Conservation (phyloP, 169 alveolate genomes). For the Plasmodium gonderi region DNA sequence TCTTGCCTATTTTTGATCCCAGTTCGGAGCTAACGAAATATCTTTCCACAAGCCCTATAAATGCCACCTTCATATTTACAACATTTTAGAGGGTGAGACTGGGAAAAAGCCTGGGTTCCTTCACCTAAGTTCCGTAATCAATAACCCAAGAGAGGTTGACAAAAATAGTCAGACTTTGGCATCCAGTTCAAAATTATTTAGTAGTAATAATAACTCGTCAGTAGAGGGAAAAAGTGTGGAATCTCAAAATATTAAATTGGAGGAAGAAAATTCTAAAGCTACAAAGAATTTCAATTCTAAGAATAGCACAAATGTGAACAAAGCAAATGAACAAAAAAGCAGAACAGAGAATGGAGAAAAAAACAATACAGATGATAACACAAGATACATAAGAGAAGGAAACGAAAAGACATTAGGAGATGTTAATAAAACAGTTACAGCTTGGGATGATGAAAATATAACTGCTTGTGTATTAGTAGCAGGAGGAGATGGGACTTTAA, state of each 20-base stretch:
- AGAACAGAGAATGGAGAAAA: neutral
- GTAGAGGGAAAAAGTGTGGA: neutral
- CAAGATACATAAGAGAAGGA: conserved; percentile 1
- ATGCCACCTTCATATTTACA: conserved; percentile 76
- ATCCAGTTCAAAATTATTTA: neutral
- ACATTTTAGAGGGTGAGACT: conserved; percentile 84
- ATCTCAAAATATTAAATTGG: too few relatives aligned
- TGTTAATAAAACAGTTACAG: neutral
- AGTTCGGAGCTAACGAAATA: conserved; percentile 62
- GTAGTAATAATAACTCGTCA: neutral
- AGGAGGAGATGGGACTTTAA: conserved; percentile 97
- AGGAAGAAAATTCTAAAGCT: neutral
- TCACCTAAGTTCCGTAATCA: conserved; percentile 57
- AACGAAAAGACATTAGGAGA: neutral
- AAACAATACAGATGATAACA: conserved; percentile 9
- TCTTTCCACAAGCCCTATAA: conserved; percentile 39
- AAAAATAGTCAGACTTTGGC: neutral
- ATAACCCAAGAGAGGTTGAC: neutral
- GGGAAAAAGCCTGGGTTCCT: conserved; percentile 88
- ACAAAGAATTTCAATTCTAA: neutral
- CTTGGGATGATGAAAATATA: conserved; percentile 13
- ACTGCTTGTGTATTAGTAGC: conserved; percentile 85
- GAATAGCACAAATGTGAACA: neutral
- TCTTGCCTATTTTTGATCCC: too few relatives aligned
- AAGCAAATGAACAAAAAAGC: neutral